A percentile compares a stretch with the other conserved stretches of the same genome.
Evolutionary conservation across 2,329 filamentous ascomycete genomes (phyloP).

Genomic region (Penicillium verrucosum): DNA sequence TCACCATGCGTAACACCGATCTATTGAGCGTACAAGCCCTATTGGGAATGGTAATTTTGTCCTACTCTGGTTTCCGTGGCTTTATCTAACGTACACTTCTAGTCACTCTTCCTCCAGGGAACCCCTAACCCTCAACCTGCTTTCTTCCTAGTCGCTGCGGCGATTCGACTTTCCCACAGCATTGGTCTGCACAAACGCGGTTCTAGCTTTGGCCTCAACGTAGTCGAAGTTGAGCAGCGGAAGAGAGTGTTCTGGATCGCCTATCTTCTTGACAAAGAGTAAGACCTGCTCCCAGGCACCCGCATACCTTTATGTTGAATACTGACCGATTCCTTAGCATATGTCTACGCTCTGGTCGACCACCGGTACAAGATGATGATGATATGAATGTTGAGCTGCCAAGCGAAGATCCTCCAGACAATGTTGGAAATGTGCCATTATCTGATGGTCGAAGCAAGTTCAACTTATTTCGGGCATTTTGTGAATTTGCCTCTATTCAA

Average conservation of each 20-base stretch:
- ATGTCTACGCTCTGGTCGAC: constrained; percentile 67
- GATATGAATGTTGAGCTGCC: constrained; percentile 96
- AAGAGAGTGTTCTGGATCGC: constrained; percentile 76
- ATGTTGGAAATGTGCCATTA: constrained; percentile 89
- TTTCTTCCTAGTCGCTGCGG: constrained; percentile 85
- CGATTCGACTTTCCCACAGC: constrained; percentile 84
- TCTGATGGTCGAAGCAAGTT: constrained; percentile 86
- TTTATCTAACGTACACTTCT: constrained; percentile 11
- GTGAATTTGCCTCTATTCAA: constrained; percentile 85
- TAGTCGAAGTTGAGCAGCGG: constrained; percentile 88
- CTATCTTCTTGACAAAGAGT: constrained; percentile 71
- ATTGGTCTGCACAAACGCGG: constrained; percentile 94
- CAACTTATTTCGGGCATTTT: constrained; percentile 92
- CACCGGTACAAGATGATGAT: constrained; percentile 70
- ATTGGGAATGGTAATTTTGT: constrained; percentile 68
- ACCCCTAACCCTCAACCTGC: constrained; percentile 95
- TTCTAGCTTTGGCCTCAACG: constrained; percentile 87
- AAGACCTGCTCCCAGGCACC: constrained; percentile 14
- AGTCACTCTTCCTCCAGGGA: constrained; percentile 86
- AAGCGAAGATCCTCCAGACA: constrained; percentile 83
- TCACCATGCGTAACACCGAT: constrained; percentile 95
- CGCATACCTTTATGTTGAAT: background rate
- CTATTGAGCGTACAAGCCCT: constrained; percentile 91
- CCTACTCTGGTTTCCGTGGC: background rate
- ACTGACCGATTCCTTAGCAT: constrained; percentile 45